phyloP scores from a whole-genome alignment of 2,329 filamentous ascomycete genomes.

The Metarhizium album region DNA sequence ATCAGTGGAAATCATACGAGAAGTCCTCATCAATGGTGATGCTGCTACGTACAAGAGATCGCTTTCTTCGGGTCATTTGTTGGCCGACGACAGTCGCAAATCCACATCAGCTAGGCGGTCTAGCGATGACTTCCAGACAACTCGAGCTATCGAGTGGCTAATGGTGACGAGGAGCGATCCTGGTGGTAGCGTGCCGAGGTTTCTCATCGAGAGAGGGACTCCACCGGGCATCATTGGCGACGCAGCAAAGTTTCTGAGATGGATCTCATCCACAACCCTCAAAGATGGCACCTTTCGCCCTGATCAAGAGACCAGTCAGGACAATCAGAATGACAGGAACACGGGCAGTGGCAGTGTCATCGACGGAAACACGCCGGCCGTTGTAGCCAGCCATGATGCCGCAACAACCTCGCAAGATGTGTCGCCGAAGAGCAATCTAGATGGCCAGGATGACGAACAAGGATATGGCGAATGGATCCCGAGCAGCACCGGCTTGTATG shows the following conservation, averaged over 20 bases:
- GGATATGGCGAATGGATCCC: conserved; percentile 22
- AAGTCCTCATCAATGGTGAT: conserved; percentile 52
- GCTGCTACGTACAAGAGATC: conserved; percentile 21
- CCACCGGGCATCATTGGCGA: conserved; percentile 71
- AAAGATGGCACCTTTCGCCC: conserved; percentile 10
- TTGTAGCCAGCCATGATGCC: background rate
- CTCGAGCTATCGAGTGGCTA: conserved; percentile 62
- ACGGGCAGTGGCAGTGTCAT: background rate
- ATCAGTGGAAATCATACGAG: conserved; percentile 81
- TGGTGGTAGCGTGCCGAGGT: conserved; percentile 76
- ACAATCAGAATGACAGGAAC: background rate
- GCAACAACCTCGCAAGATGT: background rate
- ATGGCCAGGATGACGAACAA: conserved; percentile 6
- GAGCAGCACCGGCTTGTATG: conserved; percentile 39
- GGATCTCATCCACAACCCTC: conserved; percentile 40
- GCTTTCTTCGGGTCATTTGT: conserved; percentile 21
- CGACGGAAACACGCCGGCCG: background rate
- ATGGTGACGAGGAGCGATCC: conserved; percentile 89
- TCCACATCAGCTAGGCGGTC: conserved; percentile 6
- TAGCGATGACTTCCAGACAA: conserved; percentile 23
- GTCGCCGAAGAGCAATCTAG: background rate
- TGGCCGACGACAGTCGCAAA: conserved; percentile 17
- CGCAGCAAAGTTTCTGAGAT: conserved; percentile 71
- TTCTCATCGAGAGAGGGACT: conserved; percentile 84
- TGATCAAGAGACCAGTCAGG: background rate